A percentile compares a stretch with the other conserved stretches of the same genome.
These are phyloP conservation scores for Malbranchea zuffiana DNA, from an alignment of 2,329 filamentous ascomycete species.

Conservation along the genomic window DNA sequence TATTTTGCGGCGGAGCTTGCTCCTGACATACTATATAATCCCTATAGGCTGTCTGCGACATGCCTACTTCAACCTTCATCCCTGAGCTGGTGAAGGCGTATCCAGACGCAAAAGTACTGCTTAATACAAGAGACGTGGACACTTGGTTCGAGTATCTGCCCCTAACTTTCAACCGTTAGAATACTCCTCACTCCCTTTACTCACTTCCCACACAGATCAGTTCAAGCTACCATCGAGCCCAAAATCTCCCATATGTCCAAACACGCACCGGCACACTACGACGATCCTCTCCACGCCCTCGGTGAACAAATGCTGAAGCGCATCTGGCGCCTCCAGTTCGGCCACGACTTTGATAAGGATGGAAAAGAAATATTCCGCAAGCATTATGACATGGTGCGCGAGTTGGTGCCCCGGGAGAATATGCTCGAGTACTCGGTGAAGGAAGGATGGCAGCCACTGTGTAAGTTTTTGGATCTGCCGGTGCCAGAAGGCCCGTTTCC, in stretches of 20 bases:
- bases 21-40: not conserved
- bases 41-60: slow-evolving; percentile 53
- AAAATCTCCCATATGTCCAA: not conserved
- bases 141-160: slow-evolving; percentile 47
- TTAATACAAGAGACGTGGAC: slow-evolving; percentile 56
- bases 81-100: slow-evolving; percentile 61
- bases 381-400: slow-evolving; percentile 44
- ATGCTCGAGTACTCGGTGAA: slow-evolving; percentile 45
- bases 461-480: slow-evolving; percentile 30
- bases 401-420: slow-evolving; percentile 39
- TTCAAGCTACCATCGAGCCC: not conserved
- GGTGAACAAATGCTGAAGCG: too few relatives aligned
- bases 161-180: not conserved
- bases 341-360: slow-evolving; percentile 50
- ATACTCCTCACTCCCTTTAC: not conserved
- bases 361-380: slow-evolving; percentile 52
- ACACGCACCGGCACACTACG: too few relatives aligned
- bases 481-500: slow-evolving; percentile 29
- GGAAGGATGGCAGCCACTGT: slow-evolving; percentile 40
- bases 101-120: slow-evolving; percentile 59
- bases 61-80: slow-evolving; percentile 56
- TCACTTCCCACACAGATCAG: not conserved
- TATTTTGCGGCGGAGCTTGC: not conserved
- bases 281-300: too few relatives aligned
- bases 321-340: too few relatives aligned